Evolutionary conservation across 257 asterid genomes (phyloP).

Genomic region (Capsicum chinense): DNA sequence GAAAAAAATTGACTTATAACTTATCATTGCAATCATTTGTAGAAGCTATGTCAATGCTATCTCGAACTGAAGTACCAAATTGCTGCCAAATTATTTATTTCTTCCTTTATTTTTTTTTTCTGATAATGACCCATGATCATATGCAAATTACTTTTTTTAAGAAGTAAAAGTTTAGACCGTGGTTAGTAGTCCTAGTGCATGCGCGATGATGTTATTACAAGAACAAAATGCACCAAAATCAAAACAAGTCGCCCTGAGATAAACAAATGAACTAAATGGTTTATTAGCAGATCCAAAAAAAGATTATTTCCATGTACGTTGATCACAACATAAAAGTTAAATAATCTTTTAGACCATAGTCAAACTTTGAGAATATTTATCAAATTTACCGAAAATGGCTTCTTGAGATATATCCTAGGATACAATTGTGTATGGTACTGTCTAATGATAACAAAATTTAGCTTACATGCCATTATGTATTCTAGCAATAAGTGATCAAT

Average conservation of each 20-base stretch:
- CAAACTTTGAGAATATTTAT: background rate
- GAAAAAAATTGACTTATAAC: constrained; percentile 26
- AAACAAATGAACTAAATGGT: background rate
- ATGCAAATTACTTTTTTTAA: background rate
- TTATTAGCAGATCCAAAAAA: background rate
- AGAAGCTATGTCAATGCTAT: constrained; percentile 15
- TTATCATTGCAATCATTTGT: constrained; percentile 29
- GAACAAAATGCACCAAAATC: background rate
- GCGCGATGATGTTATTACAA: constrained; percentile 18
- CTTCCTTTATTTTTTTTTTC: background rate
- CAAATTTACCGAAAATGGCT: background rate
- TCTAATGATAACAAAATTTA: background rate
- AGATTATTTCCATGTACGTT: background rate
- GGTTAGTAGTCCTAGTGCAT: constrained; percentile 18
- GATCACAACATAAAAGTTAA: background rate
- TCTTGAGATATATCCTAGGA: background rate
- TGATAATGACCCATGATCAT: constrained; percentile 6
- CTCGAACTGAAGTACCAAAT: background rate
- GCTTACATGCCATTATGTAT: constrained; percentile 1
- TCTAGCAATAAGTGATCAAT: background rate
- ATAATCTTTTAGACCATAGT: background rate
- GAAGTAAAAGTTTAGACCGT: background rate
- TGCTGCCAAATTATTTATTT: constrained; percentile 22
- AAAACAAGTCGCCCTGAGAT: background rate
- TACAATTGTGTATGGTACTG: background rate